A percentile compares a stretch with the other conserved stretches of the same genome.
Evolutionary conservation across 495 filamentous ascomycete genomes (phyloP).

Genomic region (Delitschia confertaspora): DNA sequence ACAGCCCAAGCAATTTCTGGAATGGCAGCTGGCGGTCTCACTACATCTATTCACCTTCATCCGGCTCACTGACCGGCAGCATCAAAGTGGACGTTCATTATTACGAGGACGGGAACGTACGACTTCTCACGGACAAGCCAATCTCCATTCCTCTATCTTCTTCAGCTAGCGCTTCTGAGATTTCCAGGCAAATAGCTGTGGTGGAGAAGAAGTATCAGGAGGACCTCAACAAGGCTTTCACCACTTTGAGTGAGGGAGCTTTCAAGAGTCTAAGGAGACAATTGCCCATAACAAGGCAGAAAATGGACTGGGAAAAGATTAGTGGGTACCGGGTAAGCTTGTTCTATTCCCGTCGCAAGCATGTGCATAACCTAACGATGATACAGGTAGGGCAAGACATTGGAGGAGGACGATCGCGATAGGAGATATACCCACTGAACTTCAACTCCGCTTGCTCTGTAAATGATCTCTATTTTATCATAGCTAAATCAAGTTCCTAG

Average conservation of each 20-base stretch:
- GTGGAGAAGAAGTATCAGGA: slow-evolving; percentile 92
- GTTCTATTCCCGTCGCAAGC: neutral
- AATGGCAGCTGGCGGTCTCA: slow-evolving; percentile 92
- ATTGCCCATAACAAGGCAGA: slow-evolving; percentile 92
- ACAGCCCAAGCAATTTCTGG: slow-evolving; percentile 95
- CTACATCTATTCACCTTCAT: slow-evolving; percentile 65
- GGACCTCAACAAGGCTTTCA: slow-evolving; percentile 86
- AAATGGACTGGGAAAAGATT: slow-evolving; percentile 99
- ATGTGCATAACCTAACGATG: neutral
- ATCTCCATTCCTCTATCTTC: slow-evolving; percentile 47
- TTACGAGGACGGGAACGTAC: slow-evolving; percentile 98
- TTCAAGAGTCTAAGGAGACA: slow-evolving; percentile 92
- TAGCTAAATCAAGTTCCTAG: too few species aligned
- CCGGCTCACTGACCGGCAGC: slow-evolving; percentile 51
- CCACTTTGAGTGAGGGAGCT: slow-evolving; percentile 75
- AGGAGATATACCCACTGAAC: too few species aligned
- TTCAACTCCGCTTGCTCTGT: too few species aligned
- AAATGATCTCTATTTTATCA: too few species aligned
- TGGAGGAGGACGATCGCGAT: slow-evolving; percentile 18
- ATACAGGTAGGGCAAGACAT: slow-evolving; percentile 20
- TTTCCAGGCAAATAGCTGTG: slow-evolving; percentile 64
- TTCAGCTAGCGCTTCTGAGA: slow-evolving; percentile 53
- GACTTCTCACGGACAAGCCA: slow-evolving; percentile 75
- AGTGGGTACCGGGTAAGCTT: slow-evolving; percentile 69
- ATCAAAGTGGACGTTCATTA: slow-evolving; percentile 93